Evolutionary conservation across 1,139 yeast species (phyloP).

Genomic region (Zygoascus sp.): DNA sequence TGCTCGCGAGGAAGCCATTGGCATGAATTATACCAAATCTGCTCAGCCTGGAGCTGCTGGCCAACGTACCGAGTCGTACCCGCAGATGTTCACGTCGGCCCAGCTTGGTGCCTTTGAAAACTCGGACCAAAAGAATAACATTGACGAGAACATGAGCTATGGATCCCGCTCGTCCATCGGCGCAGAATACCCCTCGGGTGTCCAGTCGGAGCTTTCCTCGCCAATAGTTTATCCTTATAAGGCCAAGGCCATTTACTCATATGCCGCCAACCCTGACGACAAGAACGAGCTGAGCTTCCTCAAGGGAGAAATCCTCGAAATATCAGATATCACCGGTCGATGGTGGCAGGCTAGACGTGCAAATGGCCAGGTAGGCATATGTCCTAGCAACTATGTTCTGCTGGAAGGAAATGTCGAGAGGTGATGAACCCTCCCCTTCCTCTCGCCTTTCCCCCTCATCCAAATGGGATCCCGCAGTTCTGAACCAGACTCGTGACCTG

Average conservation of each 20-base stretch:
- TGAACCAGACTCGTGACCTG: too few species aligned
- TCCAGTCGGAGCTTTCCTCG: slow-evolving; percentile 25
- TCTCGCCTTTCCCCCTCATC: too few species aligned
- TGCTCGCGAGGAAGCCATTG: slow-evolving; percentile 13
- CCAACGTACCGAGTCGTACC: slow-evolving; percentile 21
- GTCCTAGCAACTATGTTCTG: slow-evolving; percentile 92
- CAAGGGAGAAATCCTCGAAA: slow-evolving; percentile 86
- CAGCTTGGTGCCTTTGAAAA: slow-evolving; percentile 59
- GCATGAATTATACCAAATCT: slow-evolving; percentile 12
- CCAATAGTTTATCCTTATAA: slow-evolving; percentile 66
- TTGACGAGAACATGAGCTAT: slow-evolving; percentile 18
- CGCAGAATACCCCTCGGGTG: slow-evolving; percentile 13
- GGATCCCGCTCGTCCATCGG: slow-evolving; percentile 13
- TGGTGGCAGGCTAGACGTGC: slow-evolving; percentile 98
- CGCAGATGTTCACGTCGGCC: slow-evolving; percentile 49
- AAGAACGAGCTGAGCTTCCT: slow-evolving; percentile 86
- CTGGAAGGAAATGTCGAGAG: slow-evolving; percentile 30
- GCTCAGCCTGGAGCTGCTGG: slow-evolving; percentile 6
- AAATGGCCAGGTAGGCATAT: slow-evolving; percentile 91
- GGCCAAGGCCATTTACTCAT: slow-evolving; percentile 82
- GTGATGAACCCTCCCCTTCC: neutral
- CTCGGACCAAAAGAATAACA: slow-evolving; percentile 31
- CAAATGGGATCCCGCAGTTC: too few species aligned
- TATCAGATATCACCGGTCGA: slow-evolving; percentile 89
- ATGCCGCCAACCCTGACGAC: slow-evolving; percentile 91